Base-by-base conservation (phyloP, 805 yeast genomes). In the Ogataea chonburiensis region DNA sequence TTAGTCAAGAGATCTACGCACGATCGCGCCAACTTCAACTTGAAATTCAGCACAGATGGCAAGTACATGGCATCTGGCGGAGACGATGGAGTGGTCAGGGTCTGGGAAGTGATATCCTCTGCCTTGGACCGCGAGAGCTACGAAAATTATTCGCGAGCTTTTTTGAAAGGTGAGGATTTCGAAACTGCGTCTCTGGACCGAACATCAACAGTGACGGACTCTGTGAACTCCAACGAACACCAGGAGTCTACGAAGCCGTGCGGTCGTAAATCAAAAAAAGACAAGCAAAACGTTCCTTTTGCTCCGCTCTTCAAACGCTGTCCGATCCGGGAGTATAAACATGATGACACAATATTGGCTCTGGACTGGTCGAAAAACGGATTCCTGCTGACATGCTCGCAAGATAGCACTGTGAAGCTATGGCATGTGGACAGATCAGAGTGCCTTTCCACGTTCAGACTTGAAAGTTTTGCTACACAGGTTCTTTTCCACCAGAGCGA, bases 281-380 rank as follows among this genome's bases (percentile, higher is more conserved):
- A 31, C 28, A 49, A 52, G 42, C 37, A 48, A n/a, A 56, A 65
- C 6, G 30, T 40, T 2, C 50, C 56, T 3, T 73, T 71, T 49
- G 94, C 95, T 0, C 91, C 95, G 0, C 86, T 89, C 2, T 88
- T 89, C 56, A 81, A 79, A 45, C 74, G 78, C 3, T 56, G 54
- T 8, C 96, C 97, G 0, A 55, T 69, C 11, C 68, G 75, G 19
- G 70, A 70, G 10, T 82, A 77, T 43, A 60, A 56, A 12, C 97
- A 91, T 58, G 59, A 73, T 1, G 74, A 73, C 29, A 83, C 86
- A 40, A 70, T 91, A 11, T 58, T 86, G n/a, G 76, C 84, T 8
- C 53, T 89, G 21, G 86, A 85, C 50, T 89, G 97, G 97, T 82
- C 94, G 34, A 81, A 81, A 49, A 88, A 87, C 60, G 81, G 81